phyloP scores from a whole-genome alignment of 2,329 filamentous ascomycete genomes.

The Teratosphaeria nubilosa region DNA sequence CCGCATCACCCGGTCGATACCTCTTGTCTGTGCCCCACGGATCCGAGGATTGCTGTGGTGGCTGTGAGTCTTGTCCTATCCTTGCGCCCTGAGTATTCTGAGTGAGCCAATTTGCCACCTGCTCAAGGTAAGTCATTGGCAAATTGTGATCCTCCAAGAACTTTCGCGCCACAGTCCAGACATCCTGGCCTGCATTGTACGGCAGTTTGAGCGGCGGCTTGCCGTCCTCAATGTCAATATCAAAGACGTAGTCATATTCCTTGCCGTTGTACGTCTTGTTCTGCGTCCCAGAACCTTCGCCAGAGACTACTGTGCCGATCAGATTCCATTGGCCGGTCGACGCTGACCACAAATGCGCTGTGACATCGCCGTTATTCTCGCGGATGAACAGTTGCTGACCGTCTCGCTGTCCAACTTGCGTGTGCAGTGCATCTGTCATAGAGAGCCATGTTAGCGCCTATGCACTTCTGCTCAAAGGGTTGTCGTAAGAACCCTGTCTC shows the following conservation, averaged over 20 bases:
- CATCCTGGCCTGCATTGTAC: slow-evolving; percentile 85
- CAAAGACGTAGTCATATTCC: slow-evolving; percentile 93
- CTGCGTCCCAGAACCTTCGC: slow-evolving; percentile 62
- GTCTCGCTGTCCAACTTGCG: slow-evolving; percentile 83
- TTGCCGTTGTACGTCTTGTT: slow-evolving; percentile 71
- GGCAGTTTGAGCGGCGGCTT: slow-evolving; percentile 89
- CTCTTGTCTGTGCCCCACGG: slow-evolving; percentile 69
- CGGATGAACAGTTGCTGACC: slow-evolving; percentile 90
- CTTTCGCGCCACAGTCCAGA: slow-evolving; percentile 81
- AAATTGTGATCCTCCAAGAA: slow-evolving; percentile 86
- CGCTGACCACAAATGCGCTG: slow-evolving; percentile 77
- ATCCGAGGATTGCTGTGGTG: slow-evolving; percentile 48
- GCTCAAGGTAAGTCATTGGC: slow-evolving; percentile 76
- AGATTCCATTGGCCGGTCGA: slow-evolving; percentile 26
- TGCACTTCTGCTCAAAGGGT: neutral
- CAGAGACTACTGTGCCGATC: slow-evolving; percentile 87
- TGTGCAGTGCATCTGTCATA: slow-evolving; percentile 62
- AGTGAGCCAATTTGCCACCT: slow-evolving; percentile 85
- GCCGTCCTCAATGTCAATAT: slow-evolving; percentile 91
- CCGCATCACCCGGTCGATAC: slow-evolving; percentile 62
- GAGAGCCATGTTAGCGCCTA: neutral
- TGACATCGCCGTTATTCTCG: slow-evolving; percentile 69
- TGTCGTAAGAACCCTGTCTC: neutral
- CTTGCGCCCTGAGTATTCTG: slow-evolving; percentile 81
- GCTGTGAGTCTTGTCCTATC: slow-evolving; percentile 44